Evolutionary conservation across 352 stramenopile species (phyloP), one percentile per base, ranked within the genome.

Genomic region (Blastocystis sp.): DNA sequence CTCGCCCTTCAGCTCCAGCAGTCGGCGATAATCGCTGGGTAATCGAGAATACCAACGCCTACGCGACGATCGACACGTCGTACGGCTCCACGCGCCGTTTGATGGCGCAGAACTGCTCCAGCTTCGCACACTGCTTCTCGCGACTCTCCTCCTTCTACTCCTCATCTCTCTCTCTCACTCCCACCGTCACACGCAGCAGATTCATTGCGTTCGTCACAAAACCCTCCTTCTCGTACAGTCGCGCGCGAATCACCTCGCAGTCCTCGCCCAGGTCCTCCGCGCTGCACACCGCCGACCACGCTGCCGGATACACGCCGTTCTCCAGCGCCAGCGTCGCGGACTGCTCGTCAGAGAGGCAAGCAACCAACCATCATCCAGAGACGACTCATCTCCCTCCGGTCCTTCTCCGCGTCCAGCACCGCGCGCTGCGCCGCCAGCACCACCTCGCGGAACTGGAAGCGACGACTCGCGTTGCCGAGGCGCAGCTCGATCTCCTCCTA

Each of bases 201-300:
- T 78, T 78, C 38, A 78, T 78, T 40, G 67, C 67, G 38, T 78
- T 78, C 4, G 67, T 78, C 32, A 46, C 49, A 46, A 61, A 78
- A 16, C 67, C 67, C 40, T 78, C 34, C 36, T 21, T 8, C 24
- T 61, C 40, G 51, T 78, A 78, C 40, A 78, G n/a, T 0, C 40
- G 67, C 16, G 67, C 38, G 18, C 46, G 67, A 40, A 78, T 78
- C 67, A 78, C 67, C 38, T 48, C 29, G 24, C 32, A 51, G 42
- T 51, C 38, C 9, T 7, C 24, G 27, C 40, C 67, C 11, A 21
- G 21, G 24, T 78, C 44, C 32, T 61, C 67, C 24, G 46, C 42
- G 0, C 8, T 4, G 38, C 67, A 78, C 67, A 78, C 46, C 6
- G 67, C 67, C 9, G 46, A 38, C 67, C 67, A 78, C 9, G 67